Evolutionary conservation across 768 basidiomycete genomes (phyloP).

Genomic region (Cyclocybe cylindracea): DNA sequence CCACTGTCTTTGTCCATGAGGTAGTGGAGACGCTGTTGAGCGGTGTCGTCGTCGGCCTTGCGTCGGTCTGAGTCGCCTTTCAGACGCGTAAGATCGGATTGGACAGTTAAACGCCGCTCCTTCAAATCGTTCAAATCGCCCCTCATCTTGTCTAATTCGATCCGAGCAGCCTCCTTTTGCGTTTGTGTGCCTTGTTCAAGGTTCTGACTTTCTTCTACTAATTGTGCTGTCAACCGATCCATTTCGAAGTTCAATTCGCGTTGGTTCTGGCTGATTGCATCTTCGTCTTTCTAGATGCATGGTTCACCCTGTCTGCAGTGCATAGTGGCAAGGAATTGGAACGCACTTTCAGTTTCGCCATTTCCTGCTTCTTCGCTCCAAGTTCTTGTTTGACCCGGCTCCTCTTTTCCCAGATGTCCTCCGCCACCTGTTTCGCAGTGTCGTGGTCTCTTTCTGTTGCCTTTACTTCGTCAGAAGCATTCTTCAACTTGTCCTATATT

Average conservation of each 20-base stretch:
- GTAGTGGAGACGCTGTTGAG: neutral
- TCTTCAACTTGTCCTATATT: neutral
- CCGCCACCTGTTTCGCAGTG: too few relatives aligned
- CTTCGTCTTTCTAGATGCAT: neutral
- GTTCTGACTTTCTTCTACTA: neutral
- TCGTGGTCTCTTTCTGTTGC: too few relatives aligned
- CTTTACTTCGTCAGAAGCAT: neutral
- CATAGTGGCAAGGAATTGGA: too few relatives aligned
- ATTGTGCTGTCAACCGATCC: neutral
- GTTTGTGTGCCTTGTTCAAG: neutral
- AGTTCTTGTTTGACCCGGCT: too few relatives aligned
- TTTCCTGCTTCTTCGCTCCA: too few relatives aligned
- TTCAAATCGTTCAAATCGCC: neutral
- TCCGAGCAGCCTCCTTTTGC: neutral
- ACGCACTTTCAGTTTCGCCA: too few relatives aligned
- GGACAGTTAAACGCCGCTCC: neutral
- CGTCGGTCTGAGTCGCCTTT: neutral
- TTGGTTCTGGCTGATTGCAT: neutral
- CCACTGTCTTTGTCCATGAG: neutral
- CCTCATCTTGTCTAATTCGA: neutral
- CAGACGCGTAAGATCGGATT: neutral
- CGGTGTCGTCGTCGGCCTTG: too few relatives aligned
- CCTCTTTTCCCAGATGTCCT: too few relatives aligned
- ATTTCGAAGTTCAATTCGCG: neutral
- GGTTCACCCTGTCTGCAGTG: too few relatives aligned